Evolutionary conservation across 768 basidiomycete genomes (phyloP), one percentile per base, ranked within the genome.

Genomic region (Auricularia sp.): DNA sequence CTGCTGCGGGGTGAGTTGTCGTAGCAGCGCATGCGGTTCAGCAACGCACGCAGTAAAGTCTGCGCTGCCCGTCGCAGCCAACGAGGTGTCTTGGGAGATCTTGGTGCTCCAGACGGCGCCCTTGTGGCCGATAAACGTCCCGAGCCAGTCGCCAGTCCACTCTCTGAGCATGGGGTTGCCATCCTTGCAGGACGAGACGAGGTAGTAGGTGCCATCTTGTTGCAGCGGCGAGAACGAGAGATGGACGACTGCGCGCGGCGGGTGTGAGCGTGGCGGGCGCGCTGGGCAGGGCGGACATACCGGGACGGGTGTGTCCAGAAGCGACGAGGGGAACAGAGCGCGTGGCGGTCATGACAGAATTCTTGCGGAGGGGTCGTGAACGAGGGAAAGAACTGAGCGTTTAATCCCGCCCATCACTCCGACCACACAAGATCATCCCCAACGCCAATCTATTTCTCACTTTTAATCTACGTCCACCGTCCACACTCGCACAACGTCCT

Each of bases 101-200:
- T 97, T 96, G 62, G 91, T 90, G 69, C 90, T 87, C 96, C 96
- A 99, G 3, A 99, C 96, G 7, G 96, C 96, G 70, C 96, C 97
- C 75, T 92, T 91, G 77, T 91, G 89, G 29, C 90, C 89, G 51
- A 92, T 80, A 74, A 91, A 92, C 18, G 90, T 92, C 44, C 97
- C 97, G 73, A 97, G 91, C 97, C 97, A 99, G 76, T 99, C 97
- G 39, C 96, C 96, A 64, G 92, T 91, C 95, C 95, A 96, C 72
- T 94, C 90, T 72, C 94, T 85, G 69, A 97, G 79, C 92, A 96
- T 95, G 56, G 94, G 95, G 71, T 94, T 98, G 39, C 97, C 97
- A 81, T 98, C 97, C 78, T 98, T 99, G 81, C 97, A 98, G 70
- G 91, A 90, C 65, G 95, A 98, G 72, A 98, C 89, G 68, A 99